Percentiles rank a stretch among this genome's conserved stretches.
These are phyloP conservation scores for Paramecium primaurelia DNA, from an alignment of 73 alveolate genomes.

Conservation along the genomic window DNA sequence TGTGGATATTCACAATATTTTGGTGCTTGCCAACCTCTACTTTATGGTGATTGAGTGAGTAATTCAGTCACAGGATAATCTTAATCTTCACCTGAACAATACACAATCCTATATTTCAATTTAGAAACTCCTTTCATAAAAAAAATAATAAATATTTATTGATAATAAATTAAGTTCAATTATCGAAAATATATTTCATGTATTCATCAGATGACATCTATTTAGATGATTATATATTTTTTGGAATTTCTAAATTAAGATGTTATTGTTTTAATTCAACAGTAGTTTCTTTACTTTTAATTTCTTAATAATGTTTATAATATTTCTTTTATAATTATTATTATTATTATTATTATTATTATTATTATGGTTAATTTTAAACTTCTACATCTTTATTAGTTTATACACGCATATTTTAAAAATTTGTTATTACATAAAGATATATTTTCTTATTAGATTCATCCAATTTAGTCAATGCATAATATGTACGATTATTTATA, in stretches of 20 bases:
- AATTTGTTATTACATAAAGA: not conserved
- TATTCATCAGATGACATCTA: not conserved
- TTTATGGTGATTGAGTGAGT: constrained; percentile 83
- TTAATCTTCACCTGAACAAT: constrained; percentile 94
- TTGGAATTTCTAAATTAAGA: not conserved
- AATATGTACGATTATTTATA: not conserved
- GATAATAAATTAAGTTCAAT: not conserved
- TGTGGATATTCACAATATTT: constrained; percentile 95
- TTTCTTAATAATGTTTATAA: not conserved
- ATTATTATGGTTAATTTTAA: not conserved
- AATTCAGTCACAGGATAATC: constrained; percentile 93
- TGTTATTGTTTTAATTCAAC: not conserved
- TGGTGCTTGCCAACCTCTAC: constrained; percentile 95
- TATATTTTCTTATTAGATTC: not conserved
- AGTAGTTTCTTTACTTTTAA: not conserved
- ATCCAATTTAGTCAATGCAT: not conserved
- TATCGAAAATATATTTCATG: not conserved
- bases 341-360: not conserved
- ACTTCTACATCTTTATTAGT: not conserved
- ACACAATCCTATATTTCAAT: constrained; percentile 88
- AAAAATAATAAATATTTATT: not conserved
- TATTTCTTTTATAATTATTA: not conserved
- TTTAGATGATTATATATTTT: not conserved
- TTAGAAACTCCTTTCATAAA: constrained; percentile 57
- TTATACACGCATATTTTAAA: not conserved